Percentiles rank a stretch among this genome's conserved stretches.
Conservation (phyloP, 2,329 filamentous ascomycete genomes). For the Cytospora piceicola region DNA sequence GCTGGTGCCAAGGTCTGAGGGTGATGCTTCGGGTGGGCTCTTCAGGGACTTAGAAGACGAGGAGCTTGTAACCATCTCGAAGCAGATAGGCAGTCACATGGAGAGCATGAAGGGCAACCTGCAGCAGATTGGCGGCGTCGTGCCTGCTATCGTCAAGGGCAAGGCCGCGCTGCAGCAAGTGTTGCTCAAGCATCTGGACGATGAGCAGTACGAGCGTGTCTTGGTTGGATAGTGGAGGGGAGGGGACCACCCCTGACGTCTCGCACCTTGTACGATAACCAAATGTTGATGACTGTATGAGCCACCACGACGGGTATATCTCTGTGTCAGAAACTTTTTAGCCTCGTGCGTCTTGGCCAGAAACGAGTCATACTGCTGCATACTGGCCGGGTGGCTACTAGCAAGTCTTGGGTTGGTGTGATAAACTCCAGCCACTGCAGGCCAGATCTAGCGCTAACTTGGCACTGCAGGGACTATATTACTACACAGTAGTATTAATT, state of each 20-base stretch:
- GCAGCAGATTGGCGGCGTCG: conserved; percentile 56
- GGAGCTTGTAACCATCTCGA: conserved; percentile 49
- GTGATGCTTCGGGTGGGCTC: conserved; percentile 29
- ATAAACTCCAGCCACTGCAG: neutral
- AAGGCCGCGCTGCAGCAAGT: conserved; percentile 54
- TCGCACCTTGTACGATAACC: neutral
- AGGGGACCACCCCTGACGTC: conserved; percentile 22
- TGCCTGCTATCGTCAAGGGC: conserved; percentile 52
- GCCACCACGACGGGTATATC: neutral
- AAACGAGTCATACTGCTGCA: neutral
- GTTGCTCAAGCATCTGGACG: conserved; percentile 50
- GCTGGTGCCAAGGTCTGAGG: conserved; percentile 29
- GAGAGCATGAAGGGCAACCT: conserved; percentile 60
- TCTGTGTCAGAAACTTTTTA: conserved; percentile 1
- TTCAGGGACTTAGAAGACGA: conserved; percentile 46
- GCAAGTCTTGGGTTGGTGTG: neutral
- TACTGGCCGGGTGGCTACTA: neutral
- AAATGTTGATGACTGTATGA: conserved; percentile 13
- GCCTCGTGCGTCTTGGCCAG: neutral
- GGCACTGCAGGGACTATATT: neutral
- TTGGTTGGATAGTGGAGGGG: conserved; percentile 44
- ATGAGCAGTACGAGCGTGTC: conserved; percentile 52
- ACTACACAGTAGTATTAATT: neutral
- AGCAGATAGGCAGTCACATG: conserved; percentile 58
- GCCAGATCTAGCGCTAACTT: neutral